Evolutionary conservation across 331 rosid genomes (phyloP), one percentile per base, ranked within the genome.

Genomic region (Stylosanthes scabra): DNA sequence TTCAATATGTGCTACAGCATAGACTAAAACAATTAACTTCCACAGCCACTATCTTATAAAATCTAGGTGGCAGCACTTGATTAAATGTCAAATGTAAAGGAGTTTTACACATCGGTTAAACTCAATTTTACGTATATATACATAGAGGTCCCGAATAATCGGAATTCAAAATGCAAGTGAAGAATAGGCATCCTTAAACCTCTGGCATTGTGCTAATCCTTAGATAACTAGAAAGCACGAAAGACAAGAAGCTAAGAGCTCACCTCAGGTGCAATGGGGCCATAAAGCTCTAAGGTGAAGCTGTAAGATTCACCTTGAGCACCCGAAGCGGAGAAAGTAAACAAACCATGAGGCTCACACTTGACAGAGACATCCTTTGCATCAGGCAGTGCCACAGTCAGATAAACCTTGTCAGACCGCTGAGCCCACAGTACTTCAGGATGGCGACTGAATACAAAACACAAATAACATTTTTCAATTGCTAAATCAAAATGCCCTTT

Each of bases 401-500:
- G 85, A 83, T 90, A 90, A 66, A 93, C 88, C 83, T 79, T 90
- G 39, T 86, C 92, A 39, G 94, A 89, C 34, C 94, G 89, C 83
- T 92, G 97, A 7, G 97, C 96, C 96, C 96, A 92, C 5, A 89
- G 87, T 77, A 92, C 96, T 81, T 90, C 96, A 50, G 97, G 94
- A 28, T 92, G 81, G 60, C 92, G 90, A 85, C 97, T 91, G 76
- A 61, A 31, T 42, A 74, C 58, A 74, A 2, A 25, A 9, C 0
- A 37, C 37, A 31, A 31, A 31, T 31, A n/a, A 16, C 34, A 9
- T 9, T 7, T 58, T 58, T 74, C 65, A 83, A 46, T 28, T 58
- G 3, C 10, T 15, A 12, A 59, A 74, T 31, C 8, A 44, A 27
- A 27, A 13, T 20, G 25, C 25, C 25, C 25, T 20, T 20, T 20